phyloP scores from a whole-genome alignment of 2,329 filamentous ascomycete genomes.

The Trichoderma pleuroti region DNA sequence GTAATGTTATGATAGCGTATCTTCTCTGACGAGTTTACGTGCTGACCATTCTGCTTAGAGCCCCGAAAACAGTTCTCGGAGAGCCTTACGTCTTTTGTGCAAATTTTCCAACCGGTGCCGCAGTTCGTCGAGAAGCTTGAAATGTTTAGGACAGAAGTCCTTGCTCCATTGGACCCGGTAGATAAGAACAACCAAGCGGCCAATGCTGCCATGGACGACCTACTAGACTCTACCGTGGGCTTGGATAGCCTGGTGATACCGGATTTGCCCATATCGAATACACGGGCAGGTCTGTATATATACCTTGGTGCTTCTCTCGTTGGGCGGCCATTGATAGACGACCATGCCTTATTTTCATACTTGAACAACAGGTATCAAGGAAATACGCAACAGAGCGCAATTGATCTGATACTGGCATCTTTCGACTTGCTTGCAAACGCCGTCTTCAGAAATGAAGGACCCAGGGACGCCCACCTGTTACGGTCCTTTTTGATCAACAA shows the following conservation, averaged over 20 bases:
- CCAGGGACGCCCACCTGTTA: conserved; percentile 64
- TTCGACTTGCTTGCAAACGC: conserved; percentile 89
- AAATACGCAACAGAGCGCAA: conserved; percentile 71
- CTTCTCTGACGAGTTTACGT: neutral
- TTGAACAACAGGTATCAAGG: conserved; percentile 83
- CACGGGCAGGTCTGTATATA: conserved; percentile 78
- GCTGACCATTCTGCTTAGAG: conserved; percentile 31
- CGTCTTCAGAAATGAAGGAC: conserved; percentile 62
- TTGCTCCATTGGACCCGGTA: conserved; percentile 52
- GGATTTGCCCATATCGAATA: conserved; percentile 69
- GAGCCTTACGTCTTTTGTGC: conserved; percentile 52
- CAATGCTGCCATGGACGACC: conserved; percentile 51
- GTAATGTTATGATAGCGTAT: conserved; percentile 33
- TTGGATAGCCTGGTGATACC: conserved; percentile 53
- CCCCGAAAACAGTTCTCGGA: conserved; percentile 48
- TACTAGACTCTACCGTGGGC: conserved; percentile 55
- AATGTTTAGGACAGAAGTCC: conserved; percentile 54
- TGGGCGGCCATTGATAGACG: conserved; percentile 78
- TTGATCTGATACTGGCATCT: conserved; percentile 80
- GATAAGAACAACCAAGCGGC: conserved; percentile 50
- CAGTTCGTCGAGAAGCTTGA: conserved; percentile 54
- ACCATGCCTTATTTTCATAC: conserved; percentile 72
- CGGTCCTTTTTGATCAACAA: conserved; percentile 81
- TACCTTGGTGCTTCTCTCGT: conserved; percentile 80
- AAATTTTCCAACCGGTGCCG: conserved; percentile 55